phyloP scores from a whole-genome alignment of 108 stramenopile species.

The Stephanodiscus triporus region DNA sequence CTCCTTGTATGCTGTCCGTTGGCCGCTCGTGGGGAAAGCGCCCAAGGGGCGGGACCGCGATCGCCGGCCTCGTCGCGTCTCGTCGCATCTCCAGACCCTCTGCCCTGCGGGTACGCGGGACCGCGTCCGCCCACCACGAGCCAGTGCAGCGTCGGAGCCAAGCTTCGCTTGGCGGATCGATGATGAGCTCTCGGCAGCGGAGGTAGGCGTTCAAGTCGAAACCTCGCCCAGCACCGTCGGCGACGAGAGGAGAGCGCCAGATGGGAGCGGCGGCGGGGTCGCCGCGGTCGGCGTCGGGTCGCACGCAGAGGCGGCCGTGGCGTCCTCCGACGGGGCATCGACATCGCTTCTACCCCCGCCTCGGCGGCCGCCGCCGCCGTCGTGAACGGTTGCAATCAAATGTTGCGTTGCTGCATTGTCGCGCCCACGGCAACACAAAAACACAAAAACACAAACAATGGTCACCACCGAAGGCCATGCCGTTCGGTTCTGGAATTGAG shows the following conservation, averaged over 20 bases:
- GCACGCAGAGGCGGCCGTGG: conserved; percentile 11
- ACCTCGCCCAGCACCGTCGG: conserved; percentile 34
- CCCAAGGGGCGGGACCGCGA: background rate
- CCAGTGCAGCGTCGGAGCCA: conserved; percentile 78
- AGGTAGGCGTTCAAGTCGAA: conserved; percentile 78
- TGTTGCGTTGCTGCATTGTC: too few relatives aligned
- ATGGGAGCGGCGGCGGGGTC: conserved; percentile 4
- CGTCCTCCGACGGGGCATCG: background rate
- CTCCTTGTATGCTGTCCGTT: too few relatives aligned
- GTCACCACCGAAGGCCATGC: too few relatives aligned
- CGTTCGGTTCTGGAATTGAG: too few relatives aligned
- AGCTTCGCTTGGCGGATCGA: conserved; percentile 76
- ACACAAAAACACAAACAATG: too few relatives aligned
- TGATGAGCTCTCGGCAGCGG: conserved; percentile 53
- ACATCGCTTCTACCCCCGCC: conserved; percentile 15
- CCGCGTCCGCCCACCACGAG: conserved; percentile 79
- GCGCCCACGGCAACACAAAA: too few relatives aligned
- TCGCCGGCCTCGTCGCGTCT: background rate
- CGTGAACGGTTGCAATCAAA: too few relatives aligned
- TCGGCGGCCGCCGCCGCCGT: conserved; percentile 17
- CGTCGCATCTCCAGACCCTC: too few relatives aligned
- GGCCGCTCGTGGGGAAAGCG: too few relatives aligned
- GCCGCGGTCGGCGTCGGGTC: background rate
- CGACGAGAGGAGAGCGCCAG: conserved; percentile 23
- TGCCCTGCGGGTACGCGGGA: conserved; percentile 71